A percentile compares a stretch with the other conserved stretches of the same genome.
phyloP scores from a whole-genome alignment of 768 basidiomycete genomes.

The Naganishia friedmannii region DNA sequence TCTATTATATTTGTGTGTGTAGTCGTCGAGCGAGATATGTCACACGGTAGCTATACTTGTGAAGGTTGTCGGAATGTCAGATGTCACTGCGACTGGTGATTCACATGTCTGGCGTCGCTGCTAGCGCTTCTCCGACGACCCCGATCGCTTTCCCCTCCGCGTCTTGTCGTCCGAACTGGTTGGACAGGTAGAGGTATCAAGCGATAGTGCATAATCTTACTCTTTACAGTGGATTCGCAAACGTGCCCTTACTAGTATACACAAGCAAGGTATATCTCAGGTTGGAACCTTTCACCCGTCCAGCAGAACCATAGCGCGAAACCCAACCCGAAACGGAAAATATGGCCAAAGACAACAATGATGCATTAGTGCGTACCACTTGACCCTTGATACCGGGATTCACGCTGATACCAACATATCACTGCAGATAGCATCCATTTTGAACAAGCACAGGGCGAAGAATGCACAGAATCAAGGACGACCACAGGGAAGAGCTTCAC shows the following conservation, averaged over 20 bases:
- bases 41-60: neutral
- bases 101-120: neutral
- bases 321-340: neutral
- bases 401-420: neutral
- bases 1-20: too few species aligned
- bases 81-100: neutral
- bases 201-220: neutral
- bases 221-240: neutral
- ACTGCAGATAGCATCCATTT: constrained; percentile 8
- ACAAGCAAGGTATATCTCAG: neutral
- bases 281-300: neutral
- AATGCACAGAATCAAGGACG: constrained; percentile 13
- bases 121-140: neutral
- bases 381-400: neutral
- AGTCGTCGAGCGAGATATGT: too few species aligned
- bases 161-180: neutral
- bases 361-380: constrained; percentile 7
- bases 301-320: neutral
- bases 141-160: neutral
- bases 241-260: neutral
- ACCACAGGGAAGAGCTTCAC: constrained; percentile 15
- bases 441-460: constrained; percentile 22
- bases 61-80: neutral
- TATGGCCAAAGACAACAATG: constrained; percentile 24
- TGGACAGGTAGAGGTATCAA: neutral